phyloP scores from a whole-genome alignment of 2,329 filamentous ascomycete species.

The Aspergillus latus region DNA sequence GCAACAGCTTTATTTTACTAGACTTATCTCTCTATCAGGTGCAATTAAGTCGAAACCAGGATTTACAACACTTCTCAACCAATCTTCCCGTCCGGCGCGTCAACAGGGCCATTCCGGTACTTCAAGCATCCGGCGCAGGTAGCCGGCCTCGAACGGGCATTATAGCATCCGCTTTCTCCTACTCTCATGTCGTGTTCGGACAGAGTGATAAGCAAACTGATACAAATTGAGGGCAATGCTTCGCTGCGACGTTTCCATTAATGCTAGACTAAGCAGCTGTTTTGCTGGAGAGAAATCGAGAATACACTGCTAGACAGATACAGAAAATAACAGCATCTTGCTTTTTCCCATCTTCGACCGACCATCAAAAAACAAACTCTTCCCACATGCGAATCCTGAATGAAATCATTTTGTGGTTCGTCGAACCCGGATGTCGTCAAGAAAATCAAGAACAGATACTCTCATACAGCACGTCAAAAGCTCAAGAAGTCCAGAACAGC shows the following conservation, averaged over 20 bases:
- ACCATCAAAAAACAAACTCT: conserved; percentile 8
- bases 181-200: too few relatives aligned
- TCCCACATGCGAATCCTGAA: conserved; percentile 20
- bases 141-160: too few relatives aligned
- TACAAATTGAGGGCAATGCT: not conserved
- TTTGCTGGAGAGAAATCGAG: conserved; percentile 16
- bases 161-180: too few relatives aligned
- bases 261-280: conserved; percentile 14
- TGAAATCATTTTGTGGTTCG: conserved; percentile 17
- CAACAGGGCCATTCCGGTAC: too few relatives aligned
- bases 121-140: too few relatives aligned
- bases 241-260: conserved; percentile 5
- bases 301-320: conserved; percentile 30
- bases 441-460: conserved; percentile 22
- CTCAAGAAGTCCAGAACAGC: conserved; percentile 17
- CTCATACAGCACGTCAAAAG: conserved; percentile 20
- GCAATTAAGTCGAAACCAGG: not conserved
- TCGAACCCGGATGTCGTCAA: conserved; percentile 19
- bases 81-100: not conserved
- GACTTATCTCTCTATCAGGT: not conserved
- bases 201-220: too few relatives aligned
- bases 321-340: conserved; percentile 19
- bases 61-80: not conserved
- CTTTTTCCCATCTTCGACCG: conserved; percentile 3
- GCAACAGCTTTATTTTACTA: not conserved